Percentiles rank a stretch among this genome's conserved stretches.
phyloP scores from a whole-genome alignment of 305 asterid species.

The Fraxinus dipetala region DNA sequence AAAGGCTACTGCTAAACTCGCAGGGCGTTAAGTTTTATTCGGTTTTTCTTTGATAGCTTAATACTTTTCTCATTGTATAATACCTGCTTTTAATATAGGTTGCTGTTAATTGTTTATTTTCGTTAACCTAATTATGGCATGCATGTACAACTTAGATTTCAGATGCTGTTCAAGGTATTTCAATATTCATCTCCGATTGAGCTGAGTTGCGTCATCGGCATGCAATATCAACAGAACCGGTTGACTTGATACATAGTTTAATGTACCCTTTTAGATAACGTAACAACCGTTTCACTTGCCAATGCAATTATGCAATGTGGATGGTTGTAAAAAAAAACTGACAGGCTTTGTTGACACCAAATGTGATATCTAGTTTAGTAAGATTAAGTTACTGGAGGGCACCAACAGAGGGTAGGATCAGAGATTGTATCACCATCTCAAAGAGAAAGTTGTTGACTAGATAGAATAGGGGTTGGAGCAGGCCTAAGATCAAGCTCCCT shows the following conservation, averaged over 20 bases:
- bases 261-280: background rate
- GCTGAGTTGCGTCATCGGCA: background rate
- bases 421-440: background rate
- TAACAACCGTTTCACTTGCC: background rate
- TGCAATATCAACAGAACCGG: background rate
- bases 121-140: slow-evolving; percentile 32
- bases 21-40: slow-evolving; percentile 47
- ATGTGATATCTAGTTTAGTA: background rate
- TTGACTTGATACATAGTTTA: background rate
- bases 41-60: slow-evolving; percentile 24
- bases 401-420: background rate
- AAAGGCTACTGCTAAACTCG: slow-evolving; percentile 48
- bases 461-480: background rate
- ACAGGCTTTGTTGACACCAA: background rate
- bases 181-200: background rate
- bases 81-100: slow-evolving; percentile 38
- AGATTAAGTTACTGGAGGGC: background rate
- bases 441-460: background rate
- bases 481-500: background rate
- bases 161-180: background rate
- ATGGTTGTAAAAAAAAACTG: background rate
- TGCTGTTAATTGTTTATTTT: slow-evolving; percentile 34
- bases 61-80: slow-evolving; percentile 50
- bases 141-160: slow-evolving; percentile 34
- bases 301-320: background rate